Evolutionary conservation across 768 basidiomycete genomes (phyloP).

Genomic region (Exsudoporus frostii): DNA sequence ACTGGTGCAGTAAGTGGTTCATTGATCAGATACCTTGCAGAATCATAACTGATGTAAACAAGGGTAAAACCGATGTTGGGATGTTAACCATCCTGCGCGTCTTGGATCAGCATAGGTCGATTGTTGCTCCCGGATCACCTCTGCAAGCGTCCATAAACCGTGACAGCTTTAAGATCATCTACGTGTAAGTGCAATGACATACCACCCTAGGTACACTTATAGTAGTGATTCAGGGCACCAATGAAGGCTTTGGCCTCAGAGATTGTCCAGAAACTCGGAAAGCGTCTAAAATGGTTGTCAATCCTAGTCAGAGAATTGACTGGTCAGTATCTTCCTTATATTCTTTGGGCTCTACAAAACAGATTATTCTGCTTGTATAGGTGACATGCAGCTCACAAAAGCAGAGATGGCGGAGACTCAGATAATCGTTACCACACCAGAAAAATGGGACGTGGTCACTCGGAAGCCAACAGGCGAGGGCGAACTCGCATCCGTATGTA

Average conservation of each 20-base stretch:
- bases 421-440: constrained; percentile 97
- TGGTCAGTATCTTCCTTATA: constrained; percentile 41
- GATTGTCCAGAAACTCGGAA: constrained; percentile 90
- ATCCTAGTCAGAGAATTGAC: constrained; percentile 90
- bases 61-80: constrained; percentile 99
- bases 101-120: constrained; percentile 62
- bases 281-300: constrained; percentile 82
- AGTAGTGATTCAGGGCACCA: constrained; percentile 60
- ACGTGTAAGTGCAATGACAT: constrained; percentile 59
- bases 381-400: constrained; percentile 97
- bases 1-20: constrained; percentile 83
- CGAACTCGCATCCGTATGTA: constrained; percentile 83
- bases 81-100: constrained; percentile 92
- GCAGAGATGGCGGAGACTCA: constrained; percentile 93
- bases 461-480: constrained; percentile 96
- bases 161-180: constrained; percentile 91
- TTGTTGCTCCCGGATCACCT: constrained; percentile 26
- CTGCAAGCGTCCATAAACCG: constrained; percentile 54
- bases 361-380: constrained; percentile 17
- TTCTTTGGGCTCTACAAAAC: neutral
- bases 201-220: neutral
- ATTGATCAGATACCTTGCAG: neutral
- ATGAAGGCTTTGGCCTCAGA: constrained; percentile 99
- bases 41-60: constrained; percentile 5
- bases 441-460: constrained; percentile 99